Evolutionary conservation across 2,329 filamentous ascomycete genomes (phyloP), one percentile per base, ranked within the genome.

Genomic region (Neonectria sp.): DNA sequence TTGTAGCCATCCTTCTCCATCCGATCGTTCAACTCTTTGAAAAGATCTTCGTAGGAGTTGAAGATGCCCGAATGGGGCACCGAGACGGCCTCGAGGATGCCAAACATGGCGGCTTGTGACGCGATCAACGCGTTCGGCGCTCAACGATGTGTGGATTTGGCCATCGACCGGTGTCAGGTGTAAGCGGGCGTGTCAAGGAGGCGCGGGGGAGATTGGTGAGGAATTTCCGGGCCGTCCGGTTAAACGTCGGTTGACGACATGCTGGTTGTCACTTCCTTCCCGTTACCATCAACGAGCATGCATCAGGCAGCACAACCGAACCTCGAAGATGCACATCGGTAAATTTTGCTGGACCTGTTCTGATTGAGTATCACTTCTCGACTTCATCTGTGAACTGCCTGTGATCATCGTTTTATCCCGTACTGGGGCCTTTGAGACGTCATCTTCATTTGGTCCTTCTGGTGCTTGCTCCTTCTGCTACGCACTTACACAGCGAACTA

Each of bases 1-100:
- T 83, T 84, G 79, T 83, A 84, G 65, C 82, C 82, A 64, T 84
- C 79, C 71, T 82, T 83, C 64, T 81, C 77, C 78, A 84, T 83
- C 37, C 79, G 80, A 58, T 77, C 75, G 67, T 79, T 83, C 45
- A 84, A 76, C 40, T 82, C 77, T 48, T 76, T 75, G 68, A 84
- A 82, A 25, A 84, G 77, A 15, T 83, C 82, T 17, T 84, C 82
- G 68, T 81, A 83, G n/a, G 79, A 78, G 59, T 71, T 72, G 68
- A 79, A 84, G 60, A 83, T 75, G 64, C 75, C 79, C 37, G 75
- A 74, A 67, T 79, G 74, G 59, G 81, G 81, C 68, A 81, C 76
- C 15, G 79, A 74, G 59, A 82, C 79, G 48, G 82, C 78, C 68
- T 81, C 81, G 59, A 84, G 77, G 56, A 84, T 82, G 72, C 82